Base-by-base conservation (phyloP, 2,329 filamentous ascomycete species). In the Pseudogymnoascus sp. region DNA sequence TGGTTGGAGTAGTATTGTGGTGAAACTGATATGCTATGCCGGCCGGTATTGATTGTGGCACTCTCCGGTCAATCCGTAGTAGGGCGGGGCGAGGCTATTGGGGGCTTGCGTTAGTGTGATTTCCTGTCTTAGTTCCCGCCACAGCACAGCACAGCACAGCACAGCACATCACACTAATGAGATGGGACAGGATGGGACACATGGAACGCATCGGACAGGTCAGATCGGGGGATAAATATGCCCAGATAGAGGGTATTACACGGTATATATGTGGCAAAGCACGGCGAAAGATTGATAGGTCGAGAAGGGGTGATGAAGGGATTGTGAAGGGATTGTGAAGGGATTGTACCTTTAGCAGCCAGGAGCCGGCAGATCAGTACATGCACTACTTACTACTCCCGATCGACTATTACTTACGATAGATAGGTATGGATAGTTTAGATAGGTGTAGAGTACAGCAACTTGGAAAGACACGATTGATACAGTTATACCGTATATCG, bases 1-100 rank as follows among this genome's bases (percentile, higher is more conserved):
- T 26, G 8, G 2, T 19, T 3, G 28, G 28, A 10, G 23, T 50
- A 31, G 47, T 31, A 53, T 53, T 53, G 26, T 31, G n/a, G 47
- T 53, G 47, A 53, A 53, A 53, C 47, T 53, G 47, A 53, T 53
- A 53, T 53, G 47, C n/a, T n/a, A n/a, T n/a, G n/a, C n/a, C n/a
- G n/a, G n/a, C 26, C 26, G n/a, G 13, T 53, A 53, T 53, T 53
- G 47, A 53, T 53, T 53, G 47, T 53, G n/a, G 26, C 10, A 53
- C 26, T 53, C 1, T 17, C 47, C 47, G 26, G 17, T 7, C 38
- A 13, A 17, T 42, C 38, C 17, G 38, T 3, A n/a, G 7, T 17
- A n/a, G 36, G 47, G 47, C 47, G 47, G 47, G 47, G 47, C 47
- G 47, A 31, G 26, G 26, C 47, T 17, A 53, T 53, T 17, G 47